Evolutionary conservation across 495 filamentous ascomycete genomes (phyloP).

Genomic region (Margaritispora aquatica): DNA sequence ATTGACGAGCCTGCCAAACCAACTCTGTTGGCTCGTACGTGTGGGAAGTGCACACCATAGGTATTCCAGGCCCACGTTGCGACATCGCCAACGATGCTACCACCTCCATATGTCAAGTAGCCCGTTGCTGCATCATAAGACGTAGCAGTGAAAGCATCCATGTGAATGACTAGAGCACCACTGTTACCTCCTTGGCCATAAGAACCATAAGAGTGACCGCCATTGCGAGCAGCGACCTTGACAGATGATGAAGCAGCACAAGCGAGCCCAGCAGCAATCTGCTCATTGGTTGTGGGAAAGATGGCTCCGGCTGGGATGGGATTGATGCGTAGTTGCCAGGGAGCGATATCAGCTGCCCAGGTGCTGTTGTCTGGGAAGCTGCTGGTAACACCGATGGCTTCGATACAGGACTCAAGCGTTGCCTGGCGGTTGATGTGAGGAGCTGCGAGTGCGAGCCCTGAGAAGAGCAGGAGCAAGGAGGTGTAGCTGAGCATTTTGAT

Average conservation of each 20-base stretch:
- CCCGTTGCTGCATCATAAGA: background rate
- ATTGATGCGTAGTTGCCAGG: background rate
- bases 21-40: background rate
- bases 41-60: conserved; percentile 1
- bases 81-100: background rate
- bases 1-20: background rate
- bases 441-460: background rate
- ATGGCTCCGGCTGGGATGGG: background rate
- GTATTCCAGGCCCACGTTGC: background rate
- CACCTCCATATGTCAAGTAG: conserved; percentile 2
- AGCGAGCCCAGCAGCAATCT: background rate
- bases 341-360: background rate
- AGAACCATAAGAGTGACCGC: background rate
- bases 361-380: background rate
- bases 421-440: background rate
- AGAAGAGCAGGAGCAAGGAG: background rate
- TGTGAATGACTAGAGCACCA: conserved; percentile 1
- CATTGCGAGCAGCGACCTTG: background rate
- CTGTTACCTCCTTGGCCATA: conserved; percentile 1
- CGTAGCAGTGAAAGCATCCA: background rate
- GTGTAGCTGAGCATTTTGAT: background rate
- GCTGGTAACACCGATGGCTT: background rate
- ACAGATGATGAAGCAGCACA: background rate
- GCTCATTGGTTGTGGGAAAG: background rate
- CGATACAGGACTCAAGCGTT: conserved; percentile 2